Percentiles rank a stretch among this genome's conserved stretches.
These are phyloP conservation scores for Diplodia sapinea DNA, from an alignment of 2,329 filamentous ascomycete genomes.

Conservation along the genomic window DNA sequence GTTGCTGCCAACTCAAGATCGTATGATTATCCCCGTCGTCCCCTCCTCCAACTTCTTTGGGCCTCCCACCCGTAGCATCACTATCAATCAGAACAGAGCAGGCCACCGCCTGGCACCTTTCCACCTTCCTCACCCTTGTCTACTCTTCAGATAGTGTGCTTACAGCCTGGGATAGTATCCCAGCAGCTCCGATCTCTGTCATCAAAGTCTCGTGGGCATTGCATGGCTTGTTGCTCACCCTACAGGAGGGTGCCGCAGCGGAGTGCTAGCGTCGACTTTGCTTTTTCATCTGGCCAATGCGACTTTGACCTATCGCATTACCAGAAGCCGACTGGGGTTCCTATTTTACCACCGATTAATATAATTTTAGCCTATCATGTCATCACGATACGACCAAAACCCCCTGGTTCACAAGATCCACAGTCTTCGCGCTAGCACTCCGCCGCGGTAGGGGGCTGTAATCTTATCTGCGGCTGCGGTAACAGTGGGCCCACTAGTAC, in stretches of 20 bases:
- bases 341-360: no score
- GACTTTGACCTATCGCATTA: no score
- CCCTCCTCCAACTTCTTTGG: not conserved
- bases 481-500: not conserved
- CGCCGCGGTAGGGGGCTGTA: no score
- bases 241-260: no score
- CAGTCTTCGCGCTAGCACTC: no score
- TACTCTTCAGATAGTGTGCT: not conserved
- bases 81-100: not conserved
- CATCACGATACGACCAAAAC: no score
- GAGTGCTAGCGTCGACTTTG: no score
- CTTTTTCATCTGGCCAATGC: no score
- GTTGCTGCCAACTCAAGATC: conserved; percentile 8
- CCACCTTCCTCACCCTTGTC: not conserved
- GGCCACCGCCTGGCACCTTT: not conserved
- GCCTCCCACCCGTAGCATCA: not conserved
- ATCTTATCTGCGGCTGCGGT: not conserved
- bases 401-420: no score
- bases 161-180: not conserved
- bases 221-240: not conserved
- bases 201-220: not conserved
- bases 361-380: no score
- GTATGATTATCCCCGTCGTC: conserved; percentile 12
- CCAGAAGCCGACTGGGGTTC: no score
- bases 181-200: not conserved